These are phyloP conservation scores for Thalassiosira profunda DNA, from an alignment of 108 stramenopile genomes.

Conservation along the genomic window DNA sequence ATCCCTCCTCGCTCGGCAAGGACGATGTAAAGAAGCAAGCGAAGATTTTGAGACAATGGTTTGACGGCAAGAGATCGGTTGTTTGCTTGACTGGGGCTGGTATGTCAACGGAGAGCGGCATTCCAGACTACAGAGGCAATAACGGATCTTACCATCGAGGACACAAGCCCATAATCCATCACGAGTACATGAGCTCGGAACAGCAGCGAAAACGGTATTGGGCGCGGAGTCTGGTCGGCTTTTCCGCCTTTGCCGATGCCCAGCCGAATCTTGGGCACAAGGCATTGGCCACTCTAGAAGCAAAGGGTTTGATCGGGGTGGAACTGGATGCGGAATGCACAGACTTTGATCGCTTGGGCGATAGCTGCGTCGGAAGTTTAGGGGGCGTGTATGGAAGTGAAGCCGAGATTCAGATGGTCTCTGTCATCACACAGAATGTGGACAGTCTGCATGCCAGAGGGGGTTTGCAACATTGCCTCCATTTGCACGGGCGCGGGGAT, in stretches of 20 bases:
- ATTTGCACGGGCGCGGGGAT: slow-evolving; percentile 92
- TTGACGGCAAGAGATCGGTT: slow-evolving; percentile 52
- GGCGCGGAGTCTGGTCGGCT: slow-evolving; percentile 95
- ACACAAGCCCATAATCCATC: slow-evolving; percentile 97
- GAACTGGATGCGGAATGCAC: slow-evolving; percentile 41
- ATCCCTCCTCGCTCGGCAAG: slow-evolving; percentile 34
- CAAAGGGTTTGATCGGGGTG: slow-evolving; percentile 66
- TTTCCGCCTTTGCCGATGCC: slow-evolving; percentile 72
- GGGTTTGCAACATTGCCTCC: slow-evolving; percentile 80
- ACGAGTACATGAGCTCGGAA: slow-evolving; percentile 87
- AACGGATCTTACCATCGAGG: slow-evolving; percentile 94
- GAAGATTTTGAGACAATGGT: slow-evolving; percentile 44
- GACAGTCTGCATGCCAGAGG: slow-evolving; percentile 93
- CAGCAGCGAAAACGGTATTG: slow-evolving; percentile 91
- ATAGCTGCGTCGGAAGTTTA: slow-evolving; percentile 14
- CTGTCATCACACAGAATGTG: slow-evolving; percentile 97
- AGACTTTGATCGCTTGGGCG: slow-evolving; percentile 33
- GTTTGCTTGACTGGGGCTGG: slow-evolving; percentile 95
- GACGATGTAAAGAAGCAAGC: slow-evolving; percentile 13
- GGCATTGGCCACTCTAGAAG: slow-evolving; percentile 88
- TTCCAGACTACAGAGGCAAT: slow-evolving; percentile 97
- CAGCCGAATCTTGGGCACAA: slow-evolving; percentile 85
- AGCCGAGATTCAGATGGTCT: slow-evolving; percentile 28
- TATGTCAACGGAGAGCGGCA: slow-evolving; percentile 95
- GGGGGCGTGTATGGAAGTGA: background rate